Percentiles rank a stretch among this genome's conserved stretches.
Conservation (phyloP, 2,329 filamentous ascomycete genomes). For the Ophiostoma sp. region DNA sequence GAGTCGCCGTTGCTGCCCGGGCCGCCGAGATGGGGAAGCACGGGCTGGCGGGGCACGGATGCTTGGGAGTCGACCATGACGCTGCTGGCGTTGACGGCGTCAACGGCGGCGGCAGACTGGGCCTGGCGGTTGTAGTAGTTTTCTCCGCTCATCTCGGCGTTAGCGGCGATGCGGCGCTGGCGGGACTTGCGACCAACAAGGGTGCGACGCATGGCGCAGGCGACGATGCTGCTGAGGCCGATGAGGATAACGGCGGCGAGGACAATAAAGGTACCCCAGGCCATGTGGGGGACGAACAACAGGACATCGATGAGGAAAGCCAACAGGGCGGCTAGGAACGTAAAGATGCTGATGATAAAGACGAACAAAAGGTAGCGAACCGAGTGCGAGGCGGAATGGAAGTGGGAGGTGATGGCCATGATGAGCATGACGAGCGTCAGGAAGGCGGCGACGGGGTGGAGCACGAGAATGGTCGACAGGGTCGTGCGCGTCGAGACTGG, state of each 20-base stretch:
- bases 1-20: conserved; percentile 54
- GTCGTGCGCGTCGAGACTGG: conserved; percentile 54
- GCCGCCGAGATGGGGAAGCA: conserved; percentile 58
- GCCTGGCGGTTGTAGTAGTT: conserved; percentile 79
- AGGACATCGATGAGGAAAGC: conserved; percentile 93
- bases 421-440: conserved; percentile 82
- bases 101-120: conserved; percentile 45
- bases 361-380: conserved; percentile 81
- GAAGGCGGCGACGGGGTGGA: conserved; percentile 87
- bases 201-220: conserved; percentile 92
- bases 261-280: conserved; percentile 93
- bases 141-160: conserved; percentile 95
- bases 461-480: conserved; percentile 85
- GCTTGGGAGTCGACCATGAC: not conserved
- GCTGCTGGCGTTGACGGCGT: conserved; percentile 40
- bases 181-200: conserved; percentile 90
- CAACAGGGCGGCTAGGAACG: conserved; percentile 74
- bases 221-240: conserved; percentile 76
- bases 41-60: conserved; percentile 47
- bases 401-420: conserved; percentile 77
- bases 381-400: conserved; percentile 86
- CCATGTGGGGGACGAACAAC: conserved; percentile 88
- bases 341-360: conserved; percentile 82
- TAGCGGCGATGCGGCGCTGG: conserved; percentile 86
- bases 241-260: conserved; percentile 85